Evolutionary conservation across 2,329 filamentous ascomycete genomes (phyloP).

Genomic region (Podosphaera fusca): DNA sequence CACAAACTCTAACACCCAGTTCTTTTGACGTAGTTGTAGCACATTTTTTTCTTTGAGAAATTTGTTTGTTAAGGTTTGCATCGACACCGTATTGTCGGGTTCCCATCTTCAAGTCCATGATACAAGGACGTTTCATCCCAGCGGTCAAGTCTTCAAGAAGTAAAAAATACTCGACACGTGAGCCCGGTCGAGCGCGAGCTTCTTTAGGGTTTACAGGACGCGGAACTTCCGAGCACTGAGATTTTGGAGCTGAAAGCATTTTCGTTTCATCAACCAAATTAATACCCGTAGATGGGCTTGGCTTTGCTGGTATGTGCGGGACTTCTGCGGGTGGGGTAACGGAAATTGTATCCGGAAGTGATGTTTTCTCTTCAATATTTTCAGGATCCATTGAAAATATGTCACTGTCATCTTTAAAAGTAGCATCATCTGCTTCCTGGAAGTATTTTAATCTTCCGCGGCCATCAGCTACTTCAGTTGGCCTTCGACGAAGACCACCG

Average conservation of each 20-base stretch:
- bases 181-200: conserved; percentile 37
- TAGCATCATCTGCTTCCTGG: conserved; percentile 69
- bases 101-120: conserved; percentile 96
- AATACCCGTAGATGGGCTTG: neutral
- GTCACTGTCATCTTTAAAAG: conserved; percentile 51
- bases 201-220: conserved; percentile 56
- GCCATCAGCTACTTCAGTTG: conserved; percentile 44
- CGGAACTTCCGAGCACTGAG: conserved; percentile 18
- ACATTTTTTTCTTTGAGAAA: conserved; percentile 83
- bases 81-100: conserved; percentile 92
- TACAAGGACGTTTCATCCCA: conserved; percentile 89
- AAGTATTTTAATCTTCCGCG: conserved; percentile 72
- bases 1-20: conserved; percentile 80
- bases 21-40: conserved; percentile 75
- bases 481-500: conserved; percentile 53
- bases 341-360: neutral
- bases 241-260: neutral
- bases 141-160: conserved; percentile 86
- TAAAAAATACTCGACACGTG: conserved; percentile 74
- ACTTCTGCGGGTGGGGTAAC: neutral
- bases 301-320: neutral
- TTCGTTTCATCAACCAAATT: neutral
- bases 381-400: conserved; percentile 42
- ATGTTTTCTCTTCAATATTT: conserved; percentile 2
- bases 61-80: conserved; percentile 73